Percentiles rank a stretch among this genome's conserved stretches.
These are phyloP conservation scores for Mucor lusitanicus DNA, from an alignment of 371 early-diverging fungal genomes.

Conservation along the genomic window DNA sequence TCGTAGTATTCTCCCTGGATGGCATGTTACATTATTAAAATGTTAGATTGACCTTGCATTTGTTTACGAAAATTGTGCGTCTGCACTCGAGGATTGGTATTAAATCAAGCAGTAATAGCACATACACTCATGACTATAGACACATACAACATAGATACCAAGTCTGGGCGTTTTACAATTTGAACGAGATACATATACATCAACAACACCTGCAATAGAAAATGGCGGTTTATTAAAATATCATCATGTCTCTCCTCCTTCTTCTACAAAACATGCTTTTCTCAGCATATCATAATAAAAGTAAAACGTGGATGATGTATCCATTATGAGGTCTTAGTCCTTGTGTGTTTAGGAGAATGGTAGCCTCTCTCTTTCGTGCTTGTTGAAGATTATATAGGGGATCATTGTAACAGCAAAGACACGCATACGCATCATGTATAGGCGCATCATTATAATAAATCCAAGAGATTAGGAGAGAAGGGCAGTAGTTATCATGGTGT, in stretches of 20 bases:
- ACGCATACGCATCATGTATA: not conserved
- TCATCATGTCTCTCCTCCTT: not conserved
- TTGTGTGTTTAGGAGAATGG: not conserved
- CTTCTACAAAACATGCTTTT: not conserved
- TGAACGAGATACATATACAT: not conserved
- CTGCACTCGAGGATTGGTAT: not conserved
- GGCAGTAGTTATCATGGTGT: not conserved
- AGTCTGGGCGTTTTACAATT: constrained; percentile 2
- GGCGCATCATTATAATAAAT: not conserved
- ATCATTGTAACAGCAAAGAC: not conserved
- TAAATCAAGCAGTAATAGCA: not conserved
- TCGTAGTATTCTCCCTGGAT: not conserved
- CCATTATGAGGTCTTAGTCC: not conserved
- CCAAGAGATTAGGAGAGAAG: not conserved
- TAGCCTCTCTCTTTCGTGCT: not conserved
- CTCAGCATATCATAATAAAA: not conserved
- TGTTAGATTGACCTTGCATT: not conserved
- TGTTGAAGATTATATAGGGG: not conserved
- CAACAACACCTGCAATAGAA: not conserved
- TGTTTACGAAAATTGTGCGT: not conserved
- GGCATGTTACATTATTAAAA: not conserved
- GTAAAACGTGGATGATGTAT: not conserved
- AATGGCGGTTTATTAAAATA: constrained; percentile 6
- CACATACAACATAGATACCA: not conserved
- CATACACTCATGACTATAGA: not conserved